Conservation (phyloP, 441 rosid species). For the Cnidoscolus chayamansa region DNA sequence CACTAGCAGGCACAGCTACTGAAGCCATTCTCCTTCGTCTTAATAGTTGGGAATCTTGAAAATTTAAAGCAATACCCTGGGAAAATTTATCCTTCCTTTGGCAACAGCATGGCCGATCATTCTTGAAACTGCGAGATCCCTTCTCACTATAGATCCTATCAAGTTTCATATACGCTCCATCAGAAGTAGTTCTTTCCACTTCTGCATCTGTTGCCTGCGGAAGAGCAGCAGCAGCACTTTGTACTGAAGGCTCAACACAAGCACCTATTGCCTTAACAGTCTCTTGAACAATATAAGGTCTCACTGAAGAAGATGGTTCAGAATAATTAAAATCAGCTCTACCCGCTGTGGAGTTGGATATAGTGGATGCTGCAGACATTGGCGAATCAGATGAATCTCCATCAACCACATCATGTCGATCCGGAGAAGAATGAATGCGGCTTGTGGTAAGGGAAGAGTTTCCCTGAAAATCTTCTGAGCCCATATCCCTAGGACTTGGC, state of each 20-base stretch:
- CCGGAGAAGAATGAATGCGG: conserved; percentile 66
- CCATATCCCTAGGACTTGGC: conserved; percentile 86
- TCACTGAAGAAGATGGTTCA: conserved; percentile 34
- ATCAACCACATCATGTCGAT: conserved; percentile 52
- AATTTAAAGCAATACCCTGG: conserved; percentile 40
- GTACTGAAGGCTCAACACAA: conserved; percentile 33
- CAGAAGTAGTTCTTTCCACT: conserved; percentile 39
- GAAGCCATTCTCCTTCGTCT: conserved; percentile 52
- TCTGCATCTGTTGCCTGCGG: conserved; percentile 28
- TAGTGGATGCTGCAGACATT: conserved; percentile 60
- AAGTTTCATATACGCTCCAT: conserved; percentile 32
- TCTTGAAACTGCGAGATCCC: conserved; percentile 43
- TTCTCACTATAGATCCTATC: conserved; percentile 43
- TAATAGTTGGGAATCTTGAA: conserved; percentile 54
- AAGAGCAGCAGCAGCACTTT: conserved; percentile 33
- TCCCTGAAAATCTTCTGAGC: conserved; percentile 76
- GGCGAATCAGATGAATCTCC: conserved; percentile 72
- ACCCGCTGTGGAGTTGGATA: conserved; percentile 53
- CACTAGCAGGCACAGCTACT: conserved; percentile 31
- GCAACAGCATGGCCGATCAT: conserved; percentile 81
- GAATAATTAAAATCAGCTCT: conserved; percentile 38
- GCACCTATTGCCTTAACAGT: conserved; percentile 28
- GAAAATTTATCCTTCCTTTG: conserved; percentile 64
- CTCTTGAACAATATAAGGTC: conserved; percentile 35
- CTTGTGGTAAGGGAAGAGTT: conserved; percentile 72